Base-by-base conservation (phyloP, 148 eudicot species). In the Chenopodium berlandieri region DNA sequence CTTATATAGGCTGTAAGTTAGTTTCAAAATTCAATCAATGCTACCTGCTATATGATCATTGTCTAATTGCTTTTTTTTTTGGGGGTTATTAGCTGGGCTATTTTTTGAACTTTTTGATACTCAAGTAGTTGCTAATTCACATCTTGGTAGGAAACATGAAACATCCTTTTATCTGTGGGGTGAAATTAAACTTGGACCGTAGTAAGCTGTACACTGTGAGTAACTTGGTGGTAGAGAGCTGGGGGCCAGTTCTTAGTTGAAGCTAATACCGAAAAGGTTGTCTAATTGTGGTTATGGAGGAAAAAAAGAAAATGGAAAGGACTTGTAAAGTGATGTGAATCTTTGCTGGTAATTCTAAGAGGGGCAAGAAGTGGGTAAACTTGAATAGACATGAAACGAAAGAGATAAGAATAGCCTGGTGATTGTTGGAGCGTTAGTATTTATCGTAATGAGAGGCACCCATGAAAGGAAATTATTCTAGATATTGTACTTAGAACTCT, bases 1-100 rank as follows among this genome's bases (percentile, higher is more conserved):
- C 30, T 56, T 79, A 10, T 68, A 12, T 47, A 11, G 14, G 56
- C 7, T 79, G 44, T 22, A 50, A 30, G 72, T 37, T 54, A 34
- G 32, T 13, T 66, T 66, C 34, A 7, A 52, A 7, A 2, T 10
- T 23, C 64, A 32, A 73, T 31, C 23, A 73, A 56, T n/a, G 71
- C 8, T 20, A 69, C 58, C 25, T 44, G 11, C 75, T 56, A 37
- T 44, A 40, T 75, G 67, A 34, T 54, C 37, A 37, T 54, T 40
- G 44, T 52, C 56, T 34, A 37, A 68, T 34, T 73, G 50, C 70
- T 48, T 66, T 74, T 66, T 66, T 56, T 81, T 66, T 3, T 40
- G 4, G 46, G 30, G 52, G 69, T 22, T 72, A 62, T 31, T 56
- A 70, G 64, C 64, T 70, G 70, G 48, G n/a, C 22, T 63, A 8